Percentiles rank a stretch among this genome's conserved stretches.
Evolutionary conservation across 495 filamentous ascomycete genomes (phyloP).

Genomic region (Chaetomium cochliodes): DNA sequence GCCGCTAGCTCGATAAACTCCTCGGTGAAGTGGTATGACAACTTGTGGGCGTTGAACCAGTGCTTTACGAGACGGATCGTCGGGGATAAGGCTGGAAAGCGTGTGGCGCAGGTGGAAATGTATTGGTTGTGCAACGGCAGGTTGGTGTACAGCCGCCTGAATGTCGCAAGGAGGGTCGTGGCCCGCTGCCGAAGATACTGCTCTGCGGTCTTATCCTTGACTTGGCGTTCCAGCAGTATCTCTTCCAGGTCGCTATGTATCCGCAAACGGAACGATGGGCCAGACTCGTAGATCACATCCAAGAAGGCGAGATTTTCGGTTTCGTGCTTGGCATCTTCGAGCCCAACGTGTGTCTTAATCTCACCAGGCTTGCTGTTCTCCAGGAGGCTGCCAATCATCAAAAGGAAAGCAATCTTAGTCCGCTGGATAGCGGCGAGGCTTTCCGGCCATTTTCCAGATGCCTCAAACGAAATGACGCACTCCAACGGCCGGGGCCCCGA

Average conservation of each 20-base stretch:
- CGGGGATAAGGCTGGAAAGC: slow-evolving; percentile 76
- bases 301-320: slow-evolving; percentile 79
- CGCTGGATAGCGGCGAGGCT: slow-evolving; percentile 84
- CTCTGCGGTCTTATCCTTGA: slow-evolving; percentile 68
- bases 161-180: slow-evolving; percentile 63
- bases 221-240: slow-evolving; percentile 68
- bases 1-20: slow-evolving; percentile 82
- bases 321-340: slow-evolving; percentile 69
- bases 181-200: slow-evolving; percentile 62
- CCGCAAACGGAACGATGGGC: slow-evolving; percentile 64
- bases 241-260: slow-evolving; percentile 84
- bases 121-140: slow-evolving; percentile 76
- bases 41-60: slow-evolving; percentile 84
- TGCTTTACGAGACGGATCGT: slow-evolving; percentile 84
- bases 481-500: slow-evolving; percentile 49
- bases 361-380: slow-evolving; percentile 49
- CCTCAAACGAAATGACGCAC: slow-evolving; percentile 85
- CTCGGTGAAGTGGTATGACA: slow-evolving; percentile 69
- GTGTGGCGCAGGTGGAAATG: slow-evolving; percentile 72
- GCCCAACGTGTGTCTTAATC: slow-evolving; percentile 63
- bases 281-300: slow-evolving; percentile 70
- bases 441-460: slow-evolving; percentile 90
- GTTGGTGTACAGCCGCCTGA: slow-evolving; percentile 69
- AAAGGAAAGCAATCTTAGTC: slow-evolving; percentile 87
- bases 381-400: slow-evolving; percentile 74